A percentile compares a stretch with the other conserved stretches of the same genome.
Evolutionary conservation across 2,329 filamentous ascomycete species (phyloP).

Genomic region (Phialophora expanda): DNA sequence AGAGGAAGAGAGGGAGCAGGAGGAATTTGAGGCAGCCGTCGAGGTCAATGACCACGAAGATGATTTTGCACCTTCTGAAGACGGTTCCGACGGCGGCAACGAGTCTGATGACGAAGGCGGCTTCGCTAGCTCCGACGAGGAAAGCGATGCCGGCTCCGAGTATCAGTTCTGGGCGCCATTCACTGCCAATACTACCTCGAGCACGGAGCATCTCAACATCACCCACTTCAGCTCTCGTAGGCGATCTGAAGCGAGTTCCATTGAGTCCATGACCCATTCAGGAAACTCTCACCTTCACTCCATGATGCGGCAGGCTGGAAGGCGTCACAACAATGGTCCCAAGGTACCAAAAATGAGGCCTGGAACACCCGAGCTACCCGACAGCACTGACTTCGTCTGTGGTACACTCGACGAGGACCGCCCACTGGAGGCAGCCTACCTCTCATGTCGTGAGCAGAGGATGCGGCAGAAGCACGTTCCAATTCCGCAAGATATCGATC

Average conservation of each 20-base stretch:
- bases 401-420: constrained; percentile 95
- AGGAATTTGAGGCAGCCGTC: constrained; percentile 56
- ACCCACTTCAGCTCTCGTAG: constrained; percentile 54
- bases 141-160: constrained; percentile 68
- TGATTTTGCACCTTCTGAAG: constrained; percentile 62
- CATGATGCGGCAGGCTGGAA: constrained; percentile 22
- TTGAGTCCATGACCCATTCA: constrained; percentile 51
- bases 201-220: constrained; percentile 57
- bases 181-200: constrained; percentile 56
- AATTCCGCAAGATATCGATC: constrained; percentile 96
- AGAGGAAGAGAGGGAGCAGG: constrained; percentile 70
- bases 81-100: constrained; percentile 69
- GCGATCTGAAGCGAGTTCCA: constrained; percentile 58
- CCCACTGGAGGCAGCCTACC: constrained; percentile 90
- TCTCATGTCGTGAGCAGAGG: constrained; percentile 80
- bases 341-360: constrained; percentile 62
- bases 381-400: constrained; percentile 99
- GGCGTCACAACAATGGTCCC: constrained; percentile 12
- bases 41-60: constrained; percentile 68
- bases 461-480: constrained; percentile 79
- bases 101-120: constrained; percentile 80
- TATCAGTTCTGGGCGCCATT: constrained; percentile 67
- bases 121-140: constrained; percentile 72
- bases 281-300: constrained; percentile 33
- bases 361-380: constrained; percentile 81